A percentile compares a stretch with the other conserved stretches of the same genome.
phyloP scores from a whole-genome alignment of 1,284 basidiomycete genomes.

The Cryptococcus sp. region DNA sequence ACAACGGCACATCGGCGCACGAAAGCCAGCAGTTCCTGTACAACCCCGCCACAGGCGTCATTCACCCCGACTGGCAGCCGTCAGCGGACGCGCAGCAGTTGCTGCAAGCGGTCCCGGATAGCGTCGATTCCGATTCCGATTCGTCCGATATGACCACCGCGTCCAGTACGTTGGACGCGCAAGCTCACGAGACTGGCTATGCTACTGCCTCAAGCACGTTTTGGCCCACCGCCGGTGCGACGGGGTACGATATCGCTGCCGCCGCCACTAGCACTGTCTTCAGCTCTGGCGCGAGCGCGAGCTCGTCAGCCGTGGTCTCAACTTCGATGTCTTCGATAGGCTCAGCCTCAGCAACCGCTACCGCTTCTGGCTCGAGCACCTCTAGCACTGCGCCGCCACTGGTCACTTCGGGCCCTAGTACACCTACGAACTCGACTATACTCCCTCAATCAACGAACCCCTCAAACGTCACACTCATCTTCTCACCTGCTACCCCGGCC shows the following conservation, averaged over 20 bases:
- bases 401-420: slow-evolving; percentile 17
- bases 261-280: too few species aligned
- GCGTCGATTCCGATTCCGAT: slow-evolving; percentile 19
- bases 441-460: slow-evolving; percentile 14
- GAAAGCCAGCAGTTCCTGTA: slow-evolving; percentile 65
- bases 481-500: slow-evolving; percentile 28
- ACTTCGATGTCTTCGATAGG: not conserved
- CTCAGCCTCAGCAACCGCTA: slow-evolving; percentile 1
- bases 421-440: slow-evolving; percentile 24
- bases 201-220: slow-evolving; percentile 1
- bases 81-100: slow-evolving; percentile 21
- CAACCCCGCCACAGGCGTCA: slow-evolving; percentile 55
- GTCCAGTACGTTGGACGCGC: slow-evolving; percentile 1
- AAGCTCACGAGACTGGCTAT: slow-evolving; percentile 4
- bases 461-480: slow-evolving; percentile 37
- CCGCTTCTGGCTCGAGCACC: slow-evolving; percentile 5
- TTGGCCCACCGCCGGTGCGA: not conserved
- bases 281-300: too few species aligned
- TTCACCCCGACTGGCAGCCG: slow-evolving; percentile 61
- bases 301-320: not conserved
- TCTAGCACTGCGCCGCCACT: slow-evolving; percentile 50
- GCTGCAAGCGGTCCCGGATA: slow-evolving; percentile 20
- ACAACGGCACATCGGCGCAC: slow-evolving; percentile 41
- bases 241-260: too few species aligned
- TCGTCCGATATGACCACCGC: slow-evolving; percentile 1